Evolutionary conservation across 768 basidiomycete species (phyloP).

Genomic region (Mycena rebaudengoi): DNA sequence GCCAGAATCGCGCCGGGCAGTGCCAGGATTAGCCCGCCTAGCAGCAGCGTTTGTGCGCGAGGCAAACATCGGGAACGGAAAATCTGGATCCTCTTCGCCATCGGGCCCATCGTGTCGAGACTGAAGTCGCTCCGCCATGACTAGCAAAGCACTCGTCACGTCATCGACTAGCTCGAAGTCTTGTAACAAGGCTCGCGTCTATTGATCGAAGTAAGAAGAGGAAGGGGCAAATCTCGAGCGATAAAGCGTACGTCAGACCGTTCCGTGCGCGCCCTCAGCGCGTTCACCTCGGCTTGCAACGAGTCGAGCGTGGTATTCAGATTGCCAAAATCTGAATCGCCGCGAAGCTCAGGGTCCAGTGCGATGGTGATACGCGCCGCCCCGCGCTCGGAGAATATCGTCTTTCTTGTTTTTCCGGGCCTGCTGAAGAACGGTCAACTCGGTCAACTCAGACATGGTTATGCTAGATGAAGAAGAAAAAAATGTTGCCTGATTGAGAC

Average conservation of each 20-base stretch:
- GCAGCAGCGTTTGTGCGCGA: not conserved
- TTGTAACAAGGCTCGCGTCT: not conserved
- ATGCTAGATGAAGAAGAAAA: no score
- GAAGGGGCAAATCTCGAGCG: not conserved
- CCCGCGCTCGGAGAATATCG: no score
- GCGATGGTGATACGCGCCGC: slow-evolving; percentile 8
- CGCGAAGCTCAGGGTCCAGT: not conserved
- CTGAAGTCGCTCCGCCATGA: not conserved
- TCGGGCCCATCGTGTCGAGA: not conserved
- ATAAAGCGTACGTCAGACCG: not conserved
- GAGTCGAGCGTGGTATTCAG: not conserved
- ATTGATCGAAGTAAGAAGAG: not conserved
- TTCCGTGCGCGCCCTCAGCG: not conserved
- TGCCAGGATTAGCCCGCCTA: not conserved
- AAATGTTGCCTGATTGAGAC: no score
- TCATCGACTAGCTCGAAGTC: not conserved
- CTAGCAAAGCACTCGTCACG: not conserved
- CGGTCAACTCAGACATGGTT: no score
- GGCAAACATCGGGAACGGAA: not conserved
- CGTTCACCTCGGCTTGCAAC: not conserved
- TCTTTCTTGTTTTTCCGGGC: no score
- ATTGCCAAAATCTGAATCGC: not conserved
- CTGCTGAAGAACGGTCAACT: no score
- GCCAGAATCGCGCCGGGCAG: not conserved
- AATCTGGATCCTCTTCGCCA: not conserved